Evolutionary conservation across 345 rosid genomes (phyloP), one percentile per base, ranked within the genome.

Genomic region (Eucalyptus pauciflora): DNA sequence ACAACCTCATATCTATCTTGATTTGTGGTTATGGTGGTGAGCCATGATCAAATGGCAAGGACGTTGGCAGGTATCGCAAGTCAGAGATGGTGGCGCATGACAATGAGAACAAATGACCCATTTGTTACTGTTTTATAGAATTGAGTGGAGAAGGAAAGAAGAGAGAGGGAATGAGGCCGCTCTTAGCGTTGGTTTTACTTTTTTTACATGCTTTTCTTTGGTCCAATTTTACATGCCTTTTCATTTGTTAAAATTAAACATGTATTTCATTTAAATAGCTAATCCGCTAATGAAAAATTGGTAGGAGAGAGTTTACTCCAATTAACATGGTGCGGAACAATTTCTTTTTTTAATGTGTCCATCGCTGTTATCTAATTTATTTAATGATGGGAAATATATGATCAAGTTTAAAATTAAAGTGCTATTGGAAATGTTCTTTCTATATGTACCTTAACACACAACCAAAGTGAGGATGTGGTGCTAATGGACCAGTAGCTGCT

Each of bases 321-420:
- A 76, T 18, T 45, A 4, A 37, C 1, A 5, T 5, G 12, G 1
- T 20, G 8, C 13, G 1, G 7, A 37, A 76, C 4, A 37, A 37
- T 37, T 10, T 6, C 1, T 37, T 71, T 41, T 71, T 18, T 20
- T 16, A 20, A 76, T 20, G 27, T 2, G 15, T 11, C 46, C 3
- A 2, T 37, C 8, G 0, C 4, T 5, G 2, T 17, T 1, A 33
- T 71, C 25, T 33, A 18, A 37, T 20, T 76, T 20, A 76, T 76
- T 10, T 1, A 52, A 11, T 18, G 13, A 11, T 5, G 8, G 4
- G 3, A 71, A 76, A 20, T 20, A 6, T 27, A 2, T 10, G 0
- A 37, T 37, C 14, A 10, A 76, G 25, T 10, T 76, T 76, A 6
- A 6, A 76, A 33, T 71, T 37, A 37, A 76, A 76, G 43, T 76